Evolutionary conservation across 164 flowering plant genomes (phyloP), one percentile per base, ranked within the genome.

Genomic region (Cinnamomum chago): DNA sequence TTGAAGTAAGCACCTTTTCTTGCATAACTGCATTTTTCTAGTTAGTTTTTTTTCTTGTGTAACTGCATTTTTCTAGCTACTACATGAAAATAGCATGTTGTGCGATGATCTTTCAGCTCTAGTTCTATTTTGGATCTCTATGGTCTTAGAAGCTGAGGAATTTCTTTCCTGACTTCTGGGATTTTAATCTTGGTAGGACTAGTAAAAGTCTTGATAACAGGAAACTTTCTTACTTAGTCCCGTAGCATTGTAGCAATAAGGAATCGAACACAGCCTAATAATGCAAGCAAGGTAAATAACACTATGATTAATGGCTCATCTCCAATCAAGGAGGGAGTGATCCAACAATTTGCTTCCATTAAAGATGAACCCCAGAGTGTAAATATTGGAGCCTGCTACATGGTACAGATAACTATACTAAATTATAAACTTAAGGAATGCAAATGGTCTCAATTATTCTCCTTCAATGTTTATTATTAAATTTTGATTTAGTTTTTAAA

Each of bases 1-100:
- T 80, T 95, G 81, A 87, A 70, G 97, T 92, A 84, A 35, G 90
- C 50, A 5, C 58, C 3, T 28, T 25, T 66, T 15, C 28, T 66
- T 14, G 5, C 27, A 15, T 40, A 18, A 15, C 40, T 24, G 2
- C 20, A 24, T 23, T 66, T 66, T 23, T 5, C 47, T 40, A 40
- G 47, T 40, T 40, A 40, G 10, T 4, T 28, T 40, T 40, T 40
- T 25, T 66, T 15, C 15, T 66, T 14, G 5, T 66, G 27, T 40
- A 18, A 5, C n/a, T 24, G 2, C 20, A 24, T 11, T 66, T 66
- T 23, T 30, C 35, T 9, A 40, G 47, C 9, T 9, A 40, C 11
- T 14, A 40, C 11, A 40, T 7, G 47, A 40, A 40, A 40, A 40
- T 11, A 40, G 11, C 47, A 40, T 40, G 47, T 9, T 40, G 11